Base-by-base conservation (phyloP, 2,329 filamentous ascomycete genomes). In the Hypoxylon sp. region DNA sequence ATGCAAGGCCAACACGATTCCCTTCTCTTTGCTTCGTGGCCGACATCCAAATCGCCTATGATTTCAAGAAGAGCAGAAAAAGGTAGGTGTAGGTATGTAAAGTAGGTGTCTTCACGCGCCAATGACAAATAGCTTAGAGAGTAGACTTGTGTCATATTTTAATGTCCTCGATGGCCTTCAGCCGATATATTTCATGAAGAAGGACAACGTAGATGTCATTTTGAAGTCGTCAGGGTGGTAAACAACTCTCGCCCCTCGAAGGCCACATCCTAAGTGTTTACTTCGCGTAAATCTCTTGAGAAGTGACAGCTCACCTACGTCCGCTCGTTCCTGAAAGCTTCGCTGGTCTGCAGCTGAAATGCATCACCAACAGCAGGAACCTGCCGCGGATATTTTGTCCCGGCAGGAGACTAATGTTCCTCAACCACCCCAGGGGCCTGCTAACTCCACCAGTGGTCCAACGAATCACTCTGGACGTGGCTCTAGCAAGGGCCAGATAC, bases 401-500 rank as follows among this genome's bases (percentile, higher is more conserved):
- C 45, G 36, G 34, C 53, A 49, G 43, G 41, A 51, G 7, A 48
- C 27, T 23, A 35, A 46, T 48, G 21, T 29, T n/a, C 17, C 37
- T 15, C 44, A 51, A 17, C 56, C 59, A 32, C 59, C 62, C 29
- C 36, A 13, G 25, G 50, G 50, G n/a, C 60, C 59, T 12, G 62
- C 64, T 21, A n/a, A 25, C 8, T 36, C 11, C 7, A 31, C 65
- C 2, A 30, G 61, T 13, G 52, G 53, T 12, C 55, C 58, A 21
- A 51, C 43, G 17, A 55, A 30, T 16, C 65, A 63, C 63, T 54
- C 62, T 31, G 59, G 57, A 34, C 17, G 20, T 5, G 47, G 48
- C 5, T 38, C 49, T 21, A 12, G 43, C n/a, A 29, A 50, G 9
- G 29, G 38, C 7, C 61, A 61, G 23, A 52, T n/a, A n/a, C n/a